Base-by-base conservation (phyloP, 2,329 filamentous ascomycete species). In the Ophiostoma australiae region DNA sequence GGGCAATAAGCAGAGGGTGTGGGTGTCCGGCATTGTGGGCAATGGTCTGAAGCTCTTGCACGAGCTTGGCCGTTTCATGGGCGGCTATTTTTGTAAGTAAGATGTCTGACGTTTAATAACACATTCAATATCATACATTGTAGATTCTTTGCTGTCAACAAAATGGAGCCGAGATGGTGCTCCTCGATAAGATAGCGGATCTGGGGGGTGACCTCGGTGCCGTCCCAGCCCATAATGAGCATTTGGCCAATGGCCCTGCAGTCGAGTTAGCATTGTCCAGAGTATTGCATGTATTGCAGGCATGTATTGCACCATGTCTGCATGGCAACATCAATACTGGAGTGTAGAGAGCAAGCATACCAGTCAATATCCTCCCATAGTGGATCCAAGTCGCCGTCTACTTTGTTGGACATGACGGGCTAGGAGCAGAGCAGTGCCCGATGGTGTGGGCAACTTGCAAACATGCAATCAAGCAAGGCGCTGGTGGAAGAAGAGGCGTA, bases 21-120 rank as follows among this genome's bases (percentile, higher is more conserved):
- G 91, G 90, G 79, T 98, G 94, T 27, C 94, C 94, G 72, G 94
- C 91, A 80, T 96, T 87, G 77, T 92, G 91, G 52, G 95, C 95
- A 77, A 97, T 94, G 68, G 90, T 93, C 80, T 99, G 95, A 65
- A 99, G 84, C 77, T 98, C 93, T 77, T 95, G 91, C 39, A 97
- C 92, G 61, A 98, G 85, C 77, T 86, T 87, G 63, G 94, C 94
- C 41, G 94, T 94, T 77, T 97, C 91, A 78, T 97, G 90, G 72
- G 94, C 94, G 77, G 94, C 94, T 98, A 79, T 8, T 15, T 69
- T 73, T 70, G 74, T 69, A 1, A 72, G 70, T 39, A n/a, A 23
- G 20, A 23, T 11, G 20, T n/a, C 20, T 13, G 31, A 70, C 35
- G 69, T 72, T 44, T 44, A 23, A 66, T 67, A 17, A 23, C 4